Base-by-base conservation (phyloP, 768 basidiomycete genomes). In the Suillus hirtellus region DNA sequence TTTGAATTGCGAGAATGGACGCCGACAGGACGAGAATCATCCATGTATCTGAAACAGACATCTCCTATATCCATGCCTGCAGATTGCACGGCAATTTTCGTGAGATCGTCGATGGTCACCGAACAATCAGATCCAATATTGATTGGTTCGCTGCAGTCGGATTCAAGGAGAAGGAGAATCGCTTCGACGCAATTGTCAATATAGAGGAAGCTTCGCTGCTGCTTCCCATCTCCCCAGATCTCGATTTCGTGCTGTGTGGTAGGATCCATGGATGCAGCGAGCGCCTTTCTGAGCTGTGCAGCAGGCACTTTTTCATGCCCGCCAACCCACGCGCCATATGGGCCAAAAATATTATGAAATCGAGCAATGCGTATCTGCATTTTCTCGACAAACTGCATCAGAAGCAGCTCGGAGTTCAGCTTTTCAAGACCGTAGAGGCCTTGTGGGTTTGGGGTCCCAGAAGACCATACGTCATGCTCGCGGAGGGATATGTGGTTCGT, bases 371-470 rank as follows among this genome's bases (percentile, higher is more conserved):
- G 79, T 37, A 84, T 67, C 14, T 76, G 66, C 24, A 86, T 71
- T 11, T 67, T 67, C 1, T 68, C 60, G 1, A 71, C 59, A 56
- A 73, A 74, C 21, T 75, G 77, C 0, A 67, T 67, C 3, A 85
- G 64, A 15, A 86, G 73, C 17, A 81, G 71, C 67, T 87, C 86
- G 0, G 81, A 80, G 31, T 70, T 62, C 46, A 86, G 78, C 65
- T 88, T 87, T 71, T 88, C 85, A 5, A 85, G 76, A 17, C 86
- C 86, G 49, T 88, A 87, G 4, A 85, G 77, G 6, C 84, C 85
- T 67, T 86, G 85, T 0, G 84, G 83, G 6, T 65, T 63, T 4
- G 83, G 2, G 27, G 71, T 73, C 0, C 69, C 64, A n/a, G 75
- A 66, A 2, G 58, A 65, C 76, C 77, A 84, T 7, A 79, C 80